Base-by-base conservation (phyloP, 2,329 filamentous ascomycete genomes). In the Fusarium penzigii region DNA sequence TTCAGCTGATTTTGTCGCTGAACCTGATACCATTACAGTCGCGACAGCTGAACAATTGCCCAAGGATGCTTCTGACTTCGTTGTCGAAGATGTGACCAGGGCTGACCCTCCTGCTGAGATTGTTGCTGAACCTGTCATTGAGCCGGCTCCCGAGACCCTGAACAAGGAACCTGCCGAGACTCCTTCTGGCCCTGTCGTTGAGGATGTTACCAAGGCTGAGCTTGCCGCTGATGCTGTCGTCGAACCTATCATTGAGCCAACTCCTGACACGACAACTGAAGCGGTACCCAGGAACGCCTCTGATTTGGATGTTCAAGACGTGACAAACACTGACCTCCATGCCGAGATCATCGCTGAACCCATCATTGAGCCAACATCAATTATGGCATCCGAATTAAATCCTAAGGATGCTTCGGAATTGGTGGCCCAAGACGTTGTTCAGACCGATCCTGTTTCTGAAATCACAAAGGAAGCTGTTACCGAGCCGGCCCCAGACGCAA, bases 311-410 rank as follows among this genome's bases (percentile, higher is more conserved):
- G 20, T 25, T 7, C 5, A 25, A 7, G 20, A 25, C 20, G 20
- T 25, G 20, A 25, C 20, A 25, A 25, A 25, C 5, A 3, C 9
- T 13, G 45, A 46, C 16, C 6, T 25, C 17, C 16, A 34, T n/a
- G 42, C 48, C 12, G 46, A 63, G 50, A 39, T 44, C 17, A 13
- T 39, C 34, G n/a, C 25, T 17, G 42, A 57, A 49, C 12, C 14
- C 32, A 29, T 20, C 11, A 32, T 10, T 17, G 46, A 41, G 39
- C 20, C 20, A 25, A 25, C 20, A 7, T 7, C 20, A 25, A 25
- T 25, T 25, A 25, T 7, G 20, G 29, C 38, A 42, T 17, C 14
- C 14, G 14, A 17, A 16, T 5, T 36, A 8, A 20, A 25, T n/a
- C 10, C 25, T 29, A 38, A 48, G 6, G 39, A 9, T 20, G 29